Evolutionary conservation across 352 stramenopile species (phyloP).

Genomic region (Pythium chondricola): DNA sequence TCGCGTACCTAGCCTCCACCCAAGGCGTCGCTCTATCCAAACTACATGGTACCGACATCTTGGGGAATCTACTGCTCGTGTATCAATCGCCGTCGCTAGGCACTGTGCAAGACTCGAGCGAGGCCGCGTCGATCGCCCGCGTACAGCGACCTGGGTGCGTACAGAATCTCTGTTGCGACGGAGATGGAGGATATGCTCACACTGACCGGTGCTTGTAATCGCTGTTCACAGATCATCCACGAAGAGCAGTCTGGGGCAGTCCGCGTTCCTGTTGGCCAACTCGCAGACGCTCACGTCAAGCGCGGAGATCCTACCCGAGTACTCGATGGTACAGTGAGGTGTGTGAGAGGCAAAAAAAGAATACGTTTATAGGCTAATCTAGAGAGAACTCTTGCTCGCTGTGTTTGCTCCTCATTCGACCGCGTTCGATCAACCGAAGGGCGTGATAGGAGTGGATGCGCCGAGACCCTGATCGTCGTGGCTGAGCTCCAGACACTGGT

Average conservation of each 20-base stretch:
- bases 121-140: too few species aligned
- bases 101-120: constrained; percentile 21
- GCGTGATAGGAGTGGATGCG: constrained; percentile 57
- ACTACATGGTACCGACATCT: constrained; percentile 46
- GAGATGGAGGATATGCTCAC: too few species aligned
- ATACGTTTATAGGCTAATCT: constrained; percentile 14
- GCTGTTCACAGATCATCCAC: constrained; percentile 9
- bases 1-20: constrained; percentile 44
- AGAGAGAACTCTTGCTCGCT: too few species aligned
- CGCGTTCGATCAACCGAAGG: constrained; percentile 83
- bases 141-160: too few species aligned
- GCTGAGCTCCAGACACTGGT: constrained; percentile 81
- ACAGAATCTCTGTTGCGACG: too few species aligned
- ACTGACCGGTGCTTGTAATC: too few species aligned
- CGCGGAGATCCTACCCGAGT: constrained; percentile 62
- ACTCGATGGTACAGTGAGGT: constrained; percentile 26
- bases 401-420: too few species aligned
- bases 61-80: constrained; percentile 62
- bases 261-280: constrained; percentile 31
- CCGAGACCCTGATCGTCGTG: constrained; percentile 62
- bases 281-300: constrained; percentile 42
- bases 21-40: constrained; percentile 35
- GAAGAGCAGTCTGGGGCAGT: constrained; percentile 19
- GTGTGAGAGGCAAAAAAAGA: neutral
- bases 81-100: constrained; percentile 36